phyloP scores from a whole-genome alignment of 225 moss, liverwort and hornwort genomes.

The Lunularia cruciata region DNA sequence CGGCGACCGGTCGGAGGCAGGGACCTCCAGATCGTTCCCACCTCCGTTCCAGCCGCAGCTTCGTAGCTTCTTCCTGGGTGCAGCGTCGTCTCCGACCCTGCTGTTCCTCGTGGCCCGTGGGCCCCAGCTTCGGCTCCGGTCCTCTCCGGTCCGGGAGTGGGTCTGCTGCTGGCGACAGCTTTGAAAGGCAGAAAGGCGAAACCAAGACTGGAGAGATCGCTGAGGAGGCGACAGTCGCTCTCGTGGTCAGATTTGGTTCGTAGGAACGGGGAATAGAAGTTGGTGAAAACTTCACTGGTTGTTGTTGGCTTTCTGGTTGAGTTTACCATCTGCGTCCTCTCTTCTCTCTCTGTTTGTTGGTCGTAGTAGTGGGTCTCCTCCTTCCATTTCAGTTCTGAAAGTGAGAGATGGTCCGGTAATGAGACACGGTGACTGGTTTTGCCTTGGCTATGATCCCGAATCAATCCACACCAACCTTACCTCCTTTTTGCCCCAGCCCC shows the following conservation, averaged over 20 bases:
- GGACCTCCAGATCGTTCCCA: neutral
- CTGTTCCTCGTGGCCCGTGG: constrained; percentile 1
- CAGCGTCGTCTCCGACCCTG: neutral
- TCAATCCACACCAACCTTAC: neutral
- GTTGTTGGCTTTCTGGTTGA: neutral
- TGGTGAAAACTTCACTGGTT: neutral
- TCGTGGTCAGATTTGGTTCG: neutral
- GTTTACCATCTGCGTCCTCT: neutral
- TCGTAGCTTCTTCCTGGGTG: neutral
- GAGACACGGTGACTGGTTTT: neutral
- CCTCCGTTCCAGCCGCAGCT: neutral
- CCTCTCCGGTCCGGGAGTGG: neutral
- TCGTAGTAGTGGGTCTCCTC: too few species aligned
- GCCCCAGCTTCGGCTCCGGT: neutral
- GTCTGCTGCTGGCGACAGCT: neutral
- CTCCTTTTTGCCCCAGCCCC: neutral
- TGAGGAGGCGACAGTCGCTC: neutral
- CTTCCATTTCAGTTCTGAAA: too few species aligned
- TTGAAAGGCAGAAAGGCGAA: neutral
- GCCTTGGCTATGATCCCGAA: neutral
- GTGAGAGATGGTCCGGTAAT: neutral
- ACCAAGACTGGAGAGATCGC: neutral
- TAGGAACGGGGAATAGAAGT: too few species aligned
- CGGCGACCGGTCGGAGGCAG: neutral
- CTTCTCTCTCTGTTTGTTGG: too few species aligned